These are phyloP conservation scores for Saccharomyces hybrid DNA, from an alignment of 1,139 yeast genomes.

Conservation along the genomic window DNA sequence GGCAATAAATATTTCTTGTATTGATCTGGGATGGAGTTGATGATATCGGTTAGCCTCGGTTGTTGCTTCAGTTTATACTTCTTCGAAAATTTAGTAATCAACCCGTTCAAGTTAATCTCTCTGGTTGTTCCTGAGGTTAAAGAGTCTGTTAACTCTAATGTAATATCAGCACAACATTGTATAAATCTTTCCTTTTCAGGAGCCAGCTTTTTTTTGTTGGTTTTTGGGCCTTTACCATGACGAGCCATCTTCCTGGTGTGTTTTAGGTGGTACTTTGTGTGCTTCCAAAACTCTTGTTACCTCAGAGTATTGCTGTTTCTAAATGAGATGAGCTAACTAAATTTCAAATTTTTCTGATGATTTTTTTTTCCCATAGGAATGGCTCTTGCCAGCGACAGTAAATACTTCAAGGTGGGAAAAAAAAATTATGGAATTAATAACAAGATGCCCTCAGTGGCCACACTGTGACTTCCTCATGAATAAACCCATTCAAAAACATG, in stretches of 20 bases:
- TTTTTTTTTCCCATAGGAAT: background rate
- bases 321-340: background rate
- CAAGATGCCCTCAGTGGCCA: background rate
- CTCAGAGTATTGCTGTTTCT: background rate
- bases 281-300: background rate
- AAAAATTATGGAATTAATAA: background rate
- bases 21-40: constrained; percentile 92
- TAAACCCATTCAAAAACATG: too few relatives aligned
- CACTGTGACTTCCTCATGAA: background rate
- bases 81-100: constrained; percentile 77
- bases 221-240: constrained; percentile 32
- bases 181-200: constrained; percentile 90
- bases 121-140: constrained; percentile 48
- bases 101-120: constrained; percentile 84
- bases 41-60: constrained; percentile 91
- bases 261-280: background rate
- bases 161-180: constrained; percentile 88
- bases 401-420: background rate
- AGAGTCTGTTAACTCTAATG: constrained; percentile 77
- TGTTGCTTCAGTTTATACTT: constrained; percentile 86
- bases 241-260: constrained; percentile 25
- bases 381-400: background rate
- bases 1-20: constrained; percentile 87
- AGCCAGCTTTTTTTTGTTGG: constrained; percentile 50
- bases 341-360: background rate